Evolutionary conservation across 2,329 filamentous ascomycete species (phyloP).

Genomic region (Fusarium sp.): DNA sequence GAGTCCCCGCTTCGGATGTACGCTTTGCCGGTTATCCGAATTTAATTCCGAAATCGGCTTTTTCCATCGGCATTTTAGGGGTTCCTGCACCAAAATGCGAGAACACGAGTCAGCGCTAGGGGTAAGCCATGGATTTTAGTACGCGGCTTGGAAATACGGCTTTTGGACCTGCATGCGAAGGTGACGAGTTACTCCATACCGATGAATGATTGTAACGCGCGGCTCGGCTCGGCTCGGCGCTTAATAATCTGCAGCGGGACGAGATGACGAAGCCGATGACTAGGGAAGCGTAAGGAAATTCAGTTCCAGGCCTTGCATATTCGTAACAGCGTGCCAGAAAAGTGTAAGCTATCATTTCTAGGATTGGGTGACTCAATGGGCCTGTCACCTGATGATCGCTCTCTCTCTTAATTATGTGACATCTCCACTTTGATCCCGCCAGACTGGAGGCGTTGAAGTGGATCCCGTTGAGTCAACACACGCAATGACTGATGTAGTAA

Average conservation of each 20-base stretch:
- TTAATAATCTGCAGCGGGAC: not conserved
- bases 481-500: too few relatives aligned
- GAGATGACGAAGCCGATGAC: not conserved
- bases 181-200: not conserved
- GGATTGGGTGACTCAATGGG: rapidly evolving
- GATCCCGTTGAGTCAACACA: not conserved
- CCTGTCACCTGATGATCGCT: too few relatives aligned
- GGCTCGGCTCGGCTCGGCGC: not conserved
- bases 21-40: constrained; percentile 23
- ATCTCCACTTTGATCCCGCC: not conserved
- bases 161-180: not conserved
- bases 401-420: too few relatives aligned
- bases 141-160: not conserved
- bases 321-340: rapidly evolving
- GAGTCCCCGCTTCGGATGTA: constrained; percentile 3
- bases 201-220: not conserved
- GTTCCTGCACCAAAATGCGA: not conserved
- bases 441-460: not conserved
- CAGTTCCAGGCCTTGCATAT: rapidly evolving
- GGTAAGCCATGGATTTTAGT: not conserved
- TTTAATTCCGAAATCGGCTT: constrained; percentile 15
- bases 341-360: not conserved
- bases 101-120: not conserved
- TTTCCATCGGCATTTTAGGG: not conserved
- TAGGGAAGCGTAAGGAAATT: not conserved